Percentiles rank a stretch among this genome's conserved stretches.
Conservation (phyloP, 2,329 filamentous ascomycete genomes). For the Elsinoe batatas region DNA sequence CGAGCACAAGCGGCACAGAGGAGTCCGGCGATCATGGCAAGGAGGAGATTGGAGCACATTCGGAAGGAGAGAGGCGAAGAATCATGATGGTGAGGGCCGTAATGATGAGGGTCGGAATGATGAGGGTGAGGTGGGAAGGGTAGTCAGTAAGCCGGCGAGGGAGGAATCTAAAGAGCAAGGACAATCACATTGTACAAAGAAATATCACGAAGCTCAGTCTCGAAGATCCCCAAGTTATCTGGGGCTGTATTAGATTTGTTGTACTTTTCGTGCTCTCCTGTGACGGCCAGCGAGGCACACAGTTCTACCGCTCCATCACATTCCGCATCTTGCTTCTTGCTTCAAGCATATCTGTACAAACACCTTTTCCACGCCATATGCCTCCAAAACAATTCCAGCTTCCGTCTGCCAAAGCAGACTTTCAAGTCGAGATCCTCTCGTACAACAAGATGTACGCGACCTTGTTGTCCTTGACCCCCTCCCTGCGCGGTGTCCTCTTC, state of each 20-base stretch:
- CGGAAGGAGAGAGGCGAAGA: not conserved
- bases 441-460: constrained; percentile 97
- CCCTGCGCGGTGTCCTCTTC: constrained; percentile 41
- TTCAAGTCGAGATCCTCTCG: constrained; percentile 50
- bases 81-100: not conserved
- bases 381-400: too few relatives aligned
- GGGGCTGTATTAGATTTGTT: constrained; percentile 2
- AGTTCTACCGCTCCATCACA: not conserved
- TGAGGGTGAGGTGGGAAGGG: not conserved
- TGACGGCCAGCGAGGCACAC: constrained; percentile 5
- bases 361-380: not conserved
- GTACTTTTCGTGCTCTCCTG: not conserved
- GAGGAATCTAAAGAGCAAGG: not conserved
- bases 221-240: not conserved
- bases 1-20: constrained; percentile 50
- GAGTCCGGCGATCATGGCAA: constrained; percentile 59
- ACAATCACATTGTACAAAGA: not conserved
- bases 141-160: not conserved
- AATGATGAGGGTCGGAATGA: not conserved
- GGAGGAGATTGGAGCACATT: constrained; percentile 24
- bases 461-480: constrained; percentile 75
- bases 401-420: not conserved
- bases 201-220: not conserved
- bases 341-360: constrained; percentile 2
- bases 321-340: not conserved